These are phyloP conservation scores for Leptodontidium sp. DNA, from an alignment of 2,329 filamentous ascomycete genomes.

Conservation along the genomic window DNA sequence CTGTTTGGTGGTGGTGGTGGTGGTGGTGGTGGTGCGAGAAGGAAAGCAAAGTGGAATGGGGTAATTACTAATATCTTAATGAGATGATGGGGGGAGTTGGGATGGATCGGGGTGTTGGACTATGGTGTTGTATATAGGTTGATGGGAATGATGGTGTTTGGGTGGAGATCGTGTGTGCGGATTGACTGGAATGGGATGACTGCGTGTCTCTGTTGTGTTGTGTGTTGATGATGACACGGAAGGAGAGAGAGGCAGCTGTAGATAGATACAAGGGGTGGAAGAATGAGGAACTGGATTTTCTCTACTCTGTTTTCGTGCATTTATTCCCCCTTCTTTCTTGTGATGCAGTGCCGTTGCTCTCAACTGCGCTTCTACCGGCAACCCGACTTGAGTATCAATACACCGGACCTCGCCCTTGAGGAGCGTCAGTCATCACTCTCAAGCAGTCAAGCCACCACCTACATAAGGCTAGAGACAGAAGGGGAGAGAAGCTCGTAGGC, in stretches of 20 bases:
- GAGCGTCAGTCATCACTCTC: no score
- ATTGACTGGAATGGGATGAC: neutral
- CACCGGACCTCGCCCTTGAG: no score
- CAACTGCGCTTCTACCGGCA: no score
- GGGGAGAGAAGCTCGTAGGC: no score
- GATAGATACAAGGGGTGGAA: conserved; percentile 13
- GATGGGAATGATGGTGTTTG: conserved; percentile 19
- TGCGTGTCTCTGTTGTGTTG: no score
- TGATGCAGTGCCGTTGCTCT: no score
- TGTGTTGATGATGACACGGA: neutral
- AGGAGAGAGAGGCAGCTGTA: conserved; percentile 6
- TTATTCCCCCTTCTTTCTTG: no score
- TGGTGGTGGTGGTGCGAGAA: conserved; percentile 1
- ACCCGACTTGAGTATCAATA: no score
- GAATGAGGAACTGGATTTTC: conserved; percentile 24
- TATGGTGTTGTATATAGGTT: conserved; percentile 17
- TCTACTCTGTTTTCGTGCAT: neutral
- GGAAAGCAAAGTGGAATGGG: conserved; percentile 27
- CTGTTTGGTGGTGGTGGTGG: neutral
- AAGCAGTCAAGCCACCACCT: no score
- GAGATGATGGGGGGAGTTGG: conserved; percentile 17
- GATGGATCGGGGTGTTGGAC: conserved; percentile 4
- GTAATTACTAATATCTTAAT: conserved; percentile 42
- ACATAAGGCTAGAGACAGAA: no score
- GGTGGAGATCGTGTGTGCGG: neutral